These are phyloP conservation scores for Trichophyton simii DNA, from an alignment of 2,329 filamentous ascomycete genomes.

Conservation along the genomic window DNA sequence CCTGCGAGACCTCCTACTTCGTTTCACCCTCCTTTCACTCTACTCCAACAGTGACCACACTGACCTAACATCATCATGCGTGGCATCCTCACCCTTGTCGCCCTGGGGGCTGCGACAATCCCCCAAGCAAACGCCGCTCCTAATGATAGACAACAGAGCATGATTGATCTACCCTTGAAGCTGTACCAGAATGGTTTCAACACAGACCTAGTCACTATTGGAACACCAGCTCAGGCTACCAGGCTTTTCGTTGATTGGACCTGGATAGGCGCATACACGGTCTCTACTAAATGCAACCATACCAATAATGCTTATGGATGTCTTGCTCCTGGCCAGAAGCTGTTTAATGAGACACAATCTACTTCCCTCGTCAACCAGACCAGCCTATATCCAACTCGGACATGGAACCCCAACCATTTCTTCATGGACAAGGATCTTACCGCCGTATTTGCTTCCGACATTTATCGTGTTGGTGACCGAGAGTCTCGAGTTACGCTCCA, in stretches of 20 bases:
- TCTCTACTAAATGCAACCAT: conserved; percentile 10
- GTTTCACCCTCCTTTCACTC: neutral
- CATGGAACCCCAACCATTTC: conserved; percentile 15
- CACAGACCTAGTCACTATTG: conserved; percentile 8
- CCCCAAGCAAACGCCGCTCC: neutral
- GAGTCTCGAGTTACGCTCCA: conserved; percentile 9
- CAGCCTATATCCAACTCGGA: conserved; percentile 8
- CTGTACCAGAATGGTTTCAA: conserved; percentile 11
- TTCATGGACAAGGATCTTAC: conserved; percentile 12
- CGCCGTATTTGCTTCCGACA: conserved; percentile 10
- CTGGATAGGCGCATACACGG: conserved; percentile 11
- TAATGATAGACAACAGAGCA: neutral
- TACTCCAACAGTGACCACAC: neutral
- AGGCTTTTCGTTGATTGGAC: conserved; percentile 14
- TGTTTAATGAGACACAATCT: conserved; percentile 12
- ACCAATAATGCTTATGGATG: conserved; percentile 9
- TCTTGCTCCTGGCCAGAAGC: conserved; percentile 8
- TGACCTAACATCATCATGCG: neutral
- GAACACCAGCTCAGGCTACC: conserved; percentile 10
- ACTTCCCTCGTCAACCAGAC: conserved; percentile 9
- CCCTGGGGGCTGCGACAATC: neutral
- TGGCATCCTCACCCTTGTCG: conserved; percentile 4
- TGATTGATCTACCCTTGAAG: conserved; percentile 9
- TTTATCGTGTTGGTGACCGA: conserved; percentile 8
- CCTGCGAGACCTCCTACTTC: neutral